Conservation (phyloP, 179 eudicot species). For the Spinacia oleracea region DNA sequence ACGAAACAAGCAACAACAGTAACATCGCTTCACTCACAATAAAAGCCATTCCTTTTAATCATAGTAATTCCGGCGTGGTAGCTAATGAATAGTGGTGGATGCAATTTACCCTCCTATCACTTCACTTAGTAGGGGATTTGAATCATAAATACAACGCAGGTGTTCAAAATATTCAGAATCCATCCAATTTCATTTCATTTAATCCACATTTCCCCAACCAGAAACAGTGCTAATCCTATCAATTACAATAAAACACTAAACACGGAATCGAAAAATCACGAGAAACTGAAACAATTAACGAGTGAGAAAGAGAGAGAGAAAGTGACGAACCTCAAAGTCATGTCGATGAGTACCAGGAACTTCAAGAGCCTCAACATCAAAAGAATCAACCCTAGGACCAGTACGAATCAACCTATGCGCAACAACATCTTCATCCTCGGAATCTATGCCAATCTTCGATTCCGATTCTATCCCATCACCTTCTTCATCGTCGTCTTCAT, state of each 20-base stretch:
- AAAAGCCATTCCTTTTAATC: no score
- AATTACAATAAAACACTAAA: neutral
- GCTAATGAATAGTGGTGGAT: no score
- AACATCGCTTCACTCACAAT: neutral
- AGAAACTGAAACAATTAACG: neutral
- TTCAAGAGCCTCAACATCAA: conserved; percentile 90
- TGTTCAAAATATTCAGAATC: neutral
- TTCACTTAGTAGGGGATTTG: no score
- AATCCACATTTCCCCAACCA: neutral
- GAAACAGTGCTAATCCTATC: no score
- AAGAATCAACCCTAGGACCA: conserved; percentile 87
- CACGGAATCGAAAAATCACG: neutral
- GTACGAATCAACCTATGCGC: conserved; percentile 72
- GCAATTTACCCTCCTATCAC: neutral
- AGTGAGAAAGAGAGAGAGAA: neutral
- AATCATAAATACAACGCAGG: neutral
- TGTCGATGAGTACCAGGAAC: conserved; percentile 72
- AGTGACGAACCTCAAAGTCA: conserved; percentile 57
- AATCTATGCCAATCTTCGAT: conserved; percentile 38
- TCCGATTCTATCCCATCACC: conserved; percentile 37
- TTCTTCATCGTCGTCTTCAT: conserved; percentile 32
- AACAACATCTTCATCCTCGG: conserved; percentile 70
- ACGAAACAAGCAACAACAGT: neutral
- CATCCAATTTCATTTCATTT: neutral
- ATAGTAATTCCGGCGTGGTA: neutral